These are phyloP conservation scores for Phyllachora maydis DNA, from an alignment of 2,329 filamentous ascomycete species.

Conservation along the genomic window DNA sequence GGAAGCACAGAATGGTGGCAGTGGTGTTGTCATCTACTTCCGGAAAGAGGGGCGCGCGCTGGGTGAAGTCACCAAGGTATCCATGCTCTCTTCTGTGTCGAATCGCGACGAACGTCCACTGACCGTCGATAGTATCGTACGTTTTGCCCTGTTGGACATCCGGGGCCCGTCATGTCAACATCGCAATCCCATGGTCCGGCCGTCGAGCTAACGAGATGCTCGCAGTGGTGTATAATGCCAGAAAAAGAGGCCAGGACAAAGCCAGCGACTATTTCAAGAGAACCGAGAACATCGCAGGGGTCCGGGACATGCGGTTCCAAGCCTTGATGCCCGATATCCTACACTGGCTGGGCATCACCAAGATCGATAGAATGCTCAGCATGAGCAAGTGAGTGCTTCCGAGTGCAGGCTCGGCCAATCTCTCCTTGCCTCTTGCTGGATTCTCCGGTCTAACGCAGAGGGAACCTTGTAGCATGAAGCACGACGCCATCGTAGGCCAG, in stretches of 20 bases:
- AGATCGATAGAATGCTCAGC: slow-evolving; percentile 95
- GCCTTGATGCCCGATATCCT: slow-evolving; percentile 95
- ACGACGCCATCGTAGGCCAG: slow-evolving; percentile 72
- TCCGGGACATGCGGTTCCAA: slow-evolving; percentile 95
- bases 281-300: slow-evolving; percentile 95
- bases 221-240: slow-evolving; percentile 52
- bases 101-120: too few species aligned
- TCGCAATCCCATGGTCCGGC: too few species aligned
- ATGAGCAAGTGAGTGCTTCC: slow-evolving; percentile 66
- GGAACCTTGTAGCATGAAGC: slow-evolving; percentile 61
- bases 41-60: slow-evolving; percentile 89
- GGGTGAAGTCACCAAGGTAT: slow-evolving; percentile 88
- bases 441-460: slow-evolving; percentile 2
- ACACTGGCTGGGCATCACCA: slow-evolving; percentile 95
- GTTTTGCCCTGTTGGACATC: slow-evolving; percentile 6
- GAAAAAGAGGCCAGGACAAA: slow-evolving; percentile 58
- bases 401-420: slow-evolving; percentile 1
- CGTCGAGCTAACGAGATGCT: slow-evolving; percentile 7
- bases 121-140: slow-evolving; percentile 21
- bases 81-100: slow-evolving; percentile 9
- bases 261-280: slow-evolving; percentile 90
- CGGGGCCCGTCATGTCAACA: too few species aligned
- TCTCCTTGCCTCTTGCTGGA: too few species aligned
- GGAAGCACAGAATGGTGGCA: slow-evolving; percentile 84
- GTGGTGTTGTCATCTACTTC: slow-evolving; percentile 95